Base-by-base conservation (phyloP, 495 filamentous ascomycete genomes). In the Neurospora sp. region DNA sequence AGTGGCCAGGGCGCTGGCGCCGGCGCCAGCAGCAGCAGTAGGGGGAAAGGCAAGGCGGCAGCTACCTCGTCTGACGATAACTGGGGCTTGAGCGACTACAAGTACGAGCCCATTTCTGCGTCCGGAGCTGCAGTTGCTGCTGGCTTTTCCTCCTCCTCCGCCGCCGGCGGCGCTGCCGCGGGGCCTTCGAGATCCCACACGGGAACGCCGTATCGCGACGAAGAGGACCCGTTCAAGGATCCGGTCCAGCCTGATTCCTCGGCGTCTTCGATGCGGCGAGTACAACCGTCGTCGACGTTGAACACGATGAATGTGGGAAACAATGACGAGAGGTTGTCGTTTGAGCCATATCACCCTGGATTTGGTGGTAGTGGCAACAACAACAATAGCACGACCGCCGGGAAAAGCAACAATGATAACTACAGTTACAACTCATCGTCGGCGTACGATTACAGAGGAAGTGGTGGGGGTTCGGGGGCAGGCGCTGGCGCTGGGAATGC, bases 311-410 rank as follows among this genome's bases (percentile, higher is more conserved):
- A 54, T 23, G 46, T 12, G 16, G 78, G 75, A 40, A 70, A 73
- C 0, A 77, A 79, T 10, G 78, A 80, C 16, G 77, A 78, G 4
- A 78, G 81, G 6, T 75, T 85, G 9, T 77, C 77, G 16, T 85
- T 81, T 72, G 86, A 88, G 74, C 86, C 86, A 9, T 88, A 82
- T 73, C 85, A 88, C 75, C 86, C 86, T 5, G 86, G 86, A 1
- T 88, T 87, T 69, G 76, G 79, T 46, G 75, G 73, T n/a, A 18
- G 27, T 14, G 16, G 54, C 27, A 35, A 7, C 54, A 62, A 23
- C 44, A 48, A 66, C 11, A 62, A 66, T 14, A 35, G 27, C 54
- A 37, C 54, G 54, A 66, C 7, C 54, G 54, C 14, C 54, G 27
- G 54, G 54, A 62, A 35, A 62, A 62, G 54, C 54, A 62, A 18